A percentile compares a stretch with the other conserved stretches of the same genome.
These are phyloP conservation scores for Gnaphalium uliginosum DNA, from an alignment of 129 eudicot genomes.

Conservation along the genomic window DNA sequence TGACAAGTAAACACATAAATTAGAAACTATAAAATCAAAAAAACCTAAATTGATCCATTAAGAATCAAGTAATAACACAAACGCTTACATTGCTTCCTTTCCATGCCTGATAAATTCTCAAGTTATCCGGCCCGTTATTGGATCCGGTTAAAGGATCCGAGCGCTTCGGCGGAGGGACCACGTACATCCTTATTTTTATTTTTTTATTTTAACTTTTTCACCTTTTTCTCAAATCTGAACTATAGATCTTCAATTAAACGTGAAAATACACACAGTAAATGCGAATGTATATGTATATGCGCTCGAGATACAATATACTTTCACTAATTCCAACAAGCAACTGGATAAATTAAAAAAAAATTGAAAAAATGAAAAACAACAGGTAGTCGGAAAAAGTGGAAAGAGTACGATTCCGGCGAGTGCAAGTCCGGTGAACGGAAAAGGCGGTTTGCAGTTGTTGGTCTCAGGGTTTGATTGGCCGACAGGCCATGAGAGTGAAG, in stretches of 20 bases:
- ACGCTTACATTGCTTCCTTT: conserved; percentile 92
- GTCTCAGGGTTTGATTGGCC: conserved; percentile 40
- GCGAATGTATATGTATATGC: conserved; percentile 18
- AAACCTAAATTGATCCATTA: not conserved
- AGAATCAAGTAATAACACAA: conserved; percentile 1
- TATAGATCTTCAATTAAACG: conserved; percentile 36
- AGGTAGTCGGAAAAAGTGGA: conserved; percentile 29
- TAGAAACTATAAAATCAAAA: conserved; percentile 9
- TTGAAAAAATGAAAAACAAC: not conserved
- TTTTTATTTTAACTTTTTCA: not conserved
- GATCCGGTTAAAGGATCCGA: conserved; percentile 73
- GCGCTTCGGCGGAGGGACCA: conserved; percentile 84
- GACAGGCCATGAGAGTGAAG: conserved; percentile 65
- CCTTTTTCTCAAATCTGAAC: conserved; percentile 18
- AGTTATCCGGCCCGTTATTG: conserved; percentile 46
- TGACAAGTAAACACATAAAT: conserved; percentile 3
- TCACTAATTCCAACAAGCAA: conserved; percentile 27
- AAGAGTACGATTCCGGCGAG: conserved; percentile 27
- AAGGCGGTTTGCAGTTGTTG: not conserved
- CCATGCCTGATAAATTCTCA: conserved; percentile 79
- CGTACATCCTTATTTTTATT: conserved; percentile 54
- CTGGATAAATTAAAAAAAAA: conserved; percentile 14
- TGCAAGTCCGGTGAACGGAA: conserved; percentile 26
- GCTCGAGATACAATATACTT: conserved; percentile 25
- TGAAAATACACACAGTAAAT: conserved; percentile 13